Evolutionary conservation across 768 basidiomycete species (phyloP), one percentile per base, ranked within the genome.

Genomic region (Lactarius psammicola): DNA sequence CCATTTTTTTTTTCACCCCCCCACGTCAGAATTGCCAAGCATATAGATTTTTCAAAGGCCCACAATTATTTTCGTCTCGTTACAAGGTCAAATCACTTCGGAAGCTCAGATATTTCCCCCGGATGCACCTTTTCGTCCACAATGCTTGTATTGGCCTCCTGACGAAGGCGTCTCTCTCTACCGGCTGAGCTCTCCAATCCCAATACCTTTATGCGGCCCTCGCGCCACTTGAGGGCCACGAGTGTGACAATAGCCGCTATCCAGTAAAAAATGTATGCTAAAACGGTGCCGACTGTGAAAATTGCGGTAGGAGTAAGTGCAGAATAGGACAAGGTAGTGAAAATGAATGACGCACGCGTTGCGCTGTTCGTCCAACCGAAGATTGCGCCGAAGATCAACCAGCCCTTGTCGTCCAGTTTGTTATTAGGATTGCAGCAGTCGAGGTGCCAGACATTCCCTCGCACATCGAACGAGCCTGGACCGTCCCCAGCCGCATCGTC

Each of bases 201-300:
- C 34, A 66, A 56, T 28, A 66, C 33, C 4, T 18, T 38, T 4
- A 53, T 5, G 53, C 71, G 56, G 31, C 72, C 76, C 74, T 80
- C 79, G 31, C 65, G 72, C 68, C 68, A 90, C 76, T 92, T 92
- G 80, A 90, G 77, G 69, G 77, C 83, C 59, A 90, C 72, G 59
- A 98, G 81, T 3, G 79, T 79, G 38, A 72, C 82, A 55, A 95
- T 86, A 69, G 90, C 90, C 15, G 87, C 85, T 67, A 97, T 69
- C 95, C 95, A 98, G 80, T 95, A 98, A 76, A 93, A 90, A 56
- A 92, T 85, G 75, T 98, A 98, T 0, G 87, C 79, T n/a, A 96
- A 79, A 26, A 98, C 82, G 1, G 88, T 84, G 15, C 95, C 94
- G 65, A 88, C 84, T 85, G 18, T 18, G 40, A 3, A 51, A 26